Evolutionary conservation across 495 filamentous ascomycete species (phyloP).

Genomic region (Lasiosphaeris hirsuta): DNA sequence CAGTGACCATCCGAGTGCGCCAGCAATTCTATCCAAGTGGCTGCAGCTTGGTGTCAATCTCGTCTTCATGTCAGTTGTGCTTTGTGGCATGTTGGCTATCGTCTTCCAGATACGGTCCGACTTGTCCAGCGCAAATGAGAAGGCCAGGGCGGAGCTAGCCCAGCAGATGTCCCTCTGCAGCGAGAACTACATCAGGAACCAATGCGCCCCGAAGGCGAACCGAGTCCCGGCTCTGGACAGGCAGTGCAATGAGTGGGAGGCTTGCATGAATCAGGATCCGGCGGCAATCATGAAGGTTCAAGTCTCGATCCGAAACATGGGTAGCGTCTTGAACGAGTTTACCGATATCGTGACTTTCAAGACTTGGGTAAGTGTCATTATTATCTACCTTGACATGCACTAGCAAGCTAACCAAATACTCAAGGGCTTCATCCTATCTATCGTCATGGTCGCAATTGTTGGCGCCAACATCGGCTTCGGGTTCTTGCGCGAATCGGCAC

Average conservation of each 20-base stretch:
- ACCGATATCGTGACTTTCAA: constrained; percentile 44
- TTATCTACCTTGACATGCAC: not conserved
- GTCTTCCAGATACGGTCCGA: constrained; percentile 70
- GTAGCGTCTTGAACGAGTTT: constrained; percentile 47
- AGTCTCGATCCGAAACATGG: constrained; percentile 41
- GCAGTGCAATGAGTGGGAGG: constrained; percentile 73
- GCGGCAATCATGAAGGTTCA: constrained; percentile 39
- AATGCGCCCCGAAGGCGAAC: constrained; percentile 54
- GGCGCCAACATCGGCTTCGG: constrained; percentile 57
- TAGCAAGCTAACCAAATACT: constrained; percentile 17
- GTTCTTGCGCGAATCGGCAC: constrained; percentile 27
- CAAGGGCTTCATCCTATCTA: constrained; percentile 52
- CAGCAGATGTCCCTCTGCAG: constrained; percentile 69
- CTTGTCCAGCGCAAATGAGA: constrained; percentile 65
- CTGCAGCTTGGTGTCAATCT: constrained; percentile 77
- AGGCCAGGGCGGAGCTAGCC: constrained; percentile 60
- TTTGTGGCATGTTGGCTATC: constrained; percentile 70
- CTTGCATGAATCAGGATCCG: constrained; percentile 70
- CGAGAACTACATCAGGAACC: constrained; percentile 67
- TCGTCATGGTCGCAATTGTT: constrained; percentile 54
- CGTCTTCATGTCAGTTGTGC: constrained; percentile 59
- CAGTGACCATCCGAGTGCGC: constrained; percentile 79
- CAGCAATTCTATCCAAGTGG: constrained; percentile 81
- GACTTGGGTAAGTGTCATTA: constrained; percentile 63
- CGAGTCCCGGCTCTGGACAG: constrained; percentile 69